These are phyloP conservation scores for Nannochloropsis granulata DNA, from an alignment of 108 stramenopile species.

Conservation along the genomic window DNA sequence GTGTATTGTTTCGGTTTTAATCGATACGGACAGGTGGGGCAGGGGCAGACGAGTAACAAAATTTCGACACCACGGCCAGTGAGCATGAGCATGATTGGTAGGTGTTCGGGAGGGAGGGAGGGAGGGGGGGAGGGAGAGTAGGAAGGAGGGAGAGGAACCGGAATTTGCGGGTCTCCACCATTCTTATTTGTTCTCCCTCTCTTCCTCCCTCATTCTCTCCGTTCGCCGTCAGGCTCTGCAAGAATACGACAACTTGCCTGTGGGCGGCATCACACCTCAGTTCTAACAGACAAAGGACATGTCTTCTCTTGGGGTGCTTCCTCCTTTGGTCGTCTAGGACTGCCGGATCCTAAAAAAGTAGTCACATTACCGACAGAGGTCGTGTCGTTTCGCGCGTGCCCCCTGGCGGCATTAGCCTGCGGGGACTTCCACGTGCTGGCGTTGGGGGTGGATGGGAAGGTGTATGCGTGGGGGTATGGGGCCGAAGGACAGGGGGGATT, in stretches of 20 bases:
- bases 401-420: neutral
- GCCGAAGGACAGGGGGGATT: conserved; percentile 33
- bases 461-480: conserved; percentile 32
- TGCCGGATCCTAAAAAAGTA: conserved; percentile 17
- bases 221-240: neutral
- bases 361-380: conserved; percentile 16
- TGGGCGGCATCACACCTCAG: conserved; percentile 33
- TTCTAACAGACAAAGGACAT: conserved; percentile 10
- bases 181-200: neutral
- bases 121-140: neutral
- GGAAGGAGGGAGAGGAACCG: neutral
- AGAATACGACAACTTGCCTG: conserved; percentile 9
- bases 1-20: conserved; percentile 34
- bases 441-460: conserved; percentile 16
- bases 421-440: conserved; percentile 35
- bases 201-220: neutral
- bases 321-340: conserved; percentile 26
- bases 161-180: neutral
- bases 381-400: conserved; percentile 7
- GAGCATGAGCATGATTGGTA: neutral
- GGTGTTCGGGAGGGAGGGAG: neutral
- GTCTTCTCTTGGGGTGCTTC: conserved; percentile 30
- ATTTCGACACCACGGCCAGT: neutral
- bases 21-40: neutral
- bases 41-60: neutral